A percentile compares a stretch with the other conserved stretches of the same genome.
phyloP scores from a whole-genome alignment of 768 basidiomycete genomes.

The Pholiota microspora region DNA sequence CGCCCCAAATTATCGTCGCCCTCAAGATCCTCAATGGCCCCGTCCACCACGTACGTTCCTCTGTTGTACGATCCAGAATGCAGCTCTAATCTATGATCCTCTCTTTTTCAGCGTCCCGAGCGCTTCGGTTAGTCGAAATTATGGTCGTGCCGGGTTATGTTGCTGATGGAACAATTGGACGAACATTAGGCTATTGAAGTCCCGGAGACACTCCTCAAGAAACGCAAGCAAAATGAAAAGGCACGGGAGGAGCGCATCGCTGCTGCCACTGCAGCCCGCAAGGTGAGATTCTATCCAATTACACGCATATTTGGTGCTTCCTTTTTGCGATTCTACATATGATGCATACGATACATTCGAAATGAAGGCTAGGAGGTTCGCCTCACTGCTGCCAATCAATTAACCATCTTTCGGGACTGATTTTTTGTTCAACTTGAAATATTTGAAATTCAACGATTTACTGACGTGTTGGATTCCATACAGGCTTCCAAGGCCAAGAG shows the following conservation, averaged over 20 bases:
- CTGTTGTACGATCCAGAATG: background rate
- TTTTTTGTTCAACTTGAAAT: slow-evolving; percentile 3
- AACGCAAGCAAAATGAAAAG: slow-evolving; percentile 97
- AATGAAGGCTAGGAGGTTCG: slow-evolving; percentile 69
- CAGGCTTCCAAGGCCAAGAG: slow-evolving; percentile 91
- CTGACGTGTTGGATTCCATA: slow-evolving; percentile 1
- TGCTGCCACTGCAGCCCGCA: slow-evolving; percentile 81
- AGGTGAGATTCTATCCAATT: slow-evolving; percentile 53
- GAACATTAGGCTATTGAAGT: slow-evolving; percentile 80
- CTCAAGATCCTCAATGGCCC: slow-evolving; percentile 54
- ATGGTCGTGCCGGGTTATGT: slow-evolving; percentile 15
- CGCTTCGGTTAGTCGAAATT: slow-evolving; percentile 48
- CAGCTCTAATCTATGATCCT: slow-evolving; percentile 9
- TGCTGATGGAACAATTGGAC: slow-evolving; percentile 22
- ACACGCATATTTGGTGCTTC: slow-evolving; percentile 9
- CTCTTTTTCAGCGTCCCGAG: slow-evolving; percentile 44
- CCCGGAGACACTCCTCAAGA: slow-evolving; percentile 99
- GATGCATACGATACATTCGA: slow-evolving; percentile 84
- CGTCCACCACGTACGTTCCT: slow-evolving; percentile 53
- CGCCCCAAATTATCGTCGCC: slow-evolving; percentile 36
- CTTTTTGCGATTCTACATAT: slow-evolving; percentile 34
- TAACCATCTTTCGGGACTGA: slow-evolving; percentile 97
- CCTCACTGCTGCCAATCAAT: slow-evolving; percentile 73
- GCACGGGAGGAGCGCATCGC: slow-evolving; percentile 89
- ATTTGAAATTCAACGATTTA: slow-evolving; percentile 1